A percentile compares a stretch with the other conserved stretches of the same genome.
Evolutionary conservation across 192 early-diverging fungal genomes (phyloP).

Genomic region (Podila verticillata): DNA sequence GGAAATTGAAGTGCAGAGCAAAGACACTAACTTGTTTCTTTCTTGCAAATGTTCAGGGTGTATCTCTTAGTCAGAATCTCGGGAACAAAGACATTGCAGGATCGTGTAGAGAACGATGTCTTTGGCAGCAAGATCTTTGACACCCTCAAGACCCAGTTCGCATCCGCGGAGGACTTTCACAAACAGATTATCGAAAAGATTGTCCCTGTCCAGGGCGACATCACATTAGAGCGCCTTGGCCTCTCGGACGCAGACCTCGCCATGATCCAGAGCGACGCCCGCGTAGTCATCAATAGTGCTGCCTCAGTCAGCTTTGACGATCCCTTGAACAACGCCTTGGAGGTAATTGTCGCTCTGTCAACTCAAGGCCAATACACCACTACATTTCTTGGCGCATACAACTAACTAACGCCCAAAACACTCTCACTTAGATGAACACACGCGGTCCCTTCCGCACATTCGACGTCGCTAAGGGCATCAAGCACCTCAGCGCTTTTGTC

Average conservation of each 20-base stretch:
- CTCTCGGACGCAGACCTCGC: conserved; percentile 48
- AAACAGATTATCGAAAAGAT: conserved; percentile 52
- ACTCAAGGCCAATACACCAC: background rate
- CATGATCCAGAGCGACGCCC: conserved; percentile 50
- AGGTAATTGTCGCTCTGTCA: conserved; percentile 32
- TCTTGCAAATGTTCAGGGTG: conserved; percentile 6
- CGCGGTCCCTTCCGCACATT: conserved; percentile 39
- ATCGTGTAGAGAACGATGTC: conserved; percentile 37
- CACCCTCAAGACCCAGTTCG: conserved; percentile 41
- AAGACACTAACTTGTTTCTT: background rate
- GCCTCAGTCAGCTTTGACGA: conserved; percentile 58
- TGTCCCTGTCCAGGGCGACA: conserved; percentile 52
- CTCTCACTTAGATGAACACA: conserved; percentile 30
- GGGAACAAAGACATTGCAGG: conserved; percentile 35
- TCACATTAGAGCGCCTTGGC: conserved; percentile 46
- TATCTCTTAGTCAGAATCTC: conserved; percentile 43
- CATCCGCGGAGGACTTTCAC: conserved; percentile 42
- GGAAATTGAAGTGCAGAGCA: no score
- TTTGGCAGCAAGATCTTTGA: conserved; percentile 53
- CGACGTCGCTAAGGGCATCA: conserved; percentile 29
- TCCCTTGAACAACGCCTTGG: conserved; percentile 53
- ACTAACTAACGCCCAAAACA: background rate
- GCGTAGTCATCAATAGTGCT: conserved; percentile 59
- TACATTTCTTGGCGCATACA: background rate
- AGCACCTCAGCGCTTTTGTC: conserved; percentile 25